Evolutionary conservation across 768 basidiomycete species (phyloP), one percentile per base, ranked within the genome.

Genomic region (Hysterangium stoloniferum): DNA sequence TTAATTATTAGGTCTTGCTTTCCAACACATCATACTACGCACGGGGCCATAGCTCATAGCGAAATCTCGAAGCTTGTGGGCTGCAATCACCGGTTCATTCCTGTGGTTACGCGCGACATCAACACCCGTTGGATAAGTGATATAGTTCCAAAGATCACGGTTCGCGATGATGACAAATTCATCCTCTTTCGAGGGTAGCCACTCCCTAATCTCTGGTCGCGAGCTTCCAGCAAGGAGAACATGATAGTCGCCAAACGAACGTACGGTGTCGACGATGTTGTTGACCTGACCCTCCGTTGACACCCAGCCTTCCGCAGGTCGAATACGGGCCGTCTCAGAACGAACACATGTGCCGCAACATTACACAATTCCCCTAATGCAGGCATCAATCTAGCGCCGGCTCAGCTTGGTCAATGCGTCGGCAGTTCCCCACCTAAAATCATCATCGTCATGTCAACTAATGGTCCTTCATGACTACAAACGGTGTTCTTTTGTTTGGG

Each of bases 141-240:
- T 86, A 56, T 80, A 88, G 57, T 94, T 86, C 96, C 96, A 99
- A 22, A 98, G 64, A 0, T 90, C 91, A 4, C 82, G 77, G 63
- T 98, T 97, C 25, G 84, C 96, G 54, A 99, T 77, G 68, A 99
- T 95, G 59, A 98, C 78, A 61, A 98, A 96, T 66, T 99, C 95
- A 66, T 99, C 96, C 48, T 81, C 75, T 54, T 89, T 84, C 2
- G 80, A 75, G 15, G 98, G 68, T 41, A 81, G 74, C 55, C 84
- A 80, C 4, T 70, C 71, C 56, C 70, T 71, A 54, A 95, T 77
- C 62, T 90, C 79, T 0, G 96, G 95, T 5, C 85, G 75, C 0
- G 96, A 83, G 61, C 94, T 95, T 64, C 98, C 78, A 29, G 93
- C 80, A 0, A 94, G 95, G 41, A 91, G 76, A 22, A 90, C 79